A percentile compares a stretch with the other conserved stretches of the same genome.
Conservation (phyloP, 108 stramenopile species). For the Parmales sp. region DNA sequence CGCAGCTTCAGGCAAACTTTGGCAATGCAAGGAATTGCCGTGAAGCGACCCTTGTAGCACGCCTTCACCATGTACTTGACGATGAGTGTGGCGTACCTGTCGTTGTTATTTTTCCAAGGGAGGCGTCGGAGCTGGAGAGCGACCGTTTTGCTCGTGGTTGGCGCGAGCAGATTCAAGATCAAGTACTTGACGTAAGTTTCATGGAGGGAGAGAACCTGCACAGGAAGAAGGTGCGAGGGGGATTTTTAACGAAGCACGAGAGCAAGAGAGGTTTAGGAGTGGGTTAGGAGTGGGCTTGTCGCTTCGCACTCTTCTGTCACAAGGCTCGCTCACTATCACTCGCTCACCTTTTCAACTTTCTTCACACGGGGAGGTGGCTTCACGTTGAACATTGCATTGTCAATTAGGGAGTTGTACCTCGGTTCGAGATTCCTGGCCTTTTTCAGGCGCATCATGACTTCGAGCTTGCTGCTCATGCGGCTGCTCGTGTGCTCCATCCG, state of each 20-base stretch:
- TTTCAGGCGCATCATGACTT: conserved; percentile 71
- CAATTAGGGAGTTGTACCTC: conserved; percentile 60
- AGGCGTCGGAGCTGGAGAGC: conserved; percentile 75
- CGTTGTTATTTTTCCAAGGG: conserved; percentile 73
- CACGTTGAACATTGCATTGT: conserved; percentile 64
- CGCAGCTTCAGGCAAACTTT: conserved; percentile 64
- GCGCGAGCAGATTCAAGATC: conserved; percentile 51
- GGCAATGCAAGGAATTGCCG: conserved; percentile 61
- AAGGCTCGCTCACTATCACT: no score
- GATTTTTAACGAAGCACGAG: no score
- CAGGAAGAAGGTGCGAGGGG: conserved; percentile 17
- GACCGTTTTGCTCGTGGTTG: conserved; percentile 42
- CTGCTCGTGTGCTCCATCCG: conserved; percentile 59
- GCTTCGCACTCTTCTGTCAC: no score
- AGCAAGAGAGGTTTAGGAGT: no score
- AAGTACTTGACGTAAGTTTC: conserved; percentile 73
- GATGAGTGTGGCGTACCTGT: conserved; percentile 57
- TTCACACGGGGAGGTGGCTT: conserved; percentile 52
- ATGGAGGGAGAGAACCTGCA: conserved; percentile 59
- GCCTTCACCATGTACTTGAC: conserved; percentile 71
- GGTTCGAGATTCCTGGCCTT: conserved; percentile 76
- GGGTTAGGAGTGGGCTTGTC: no score
- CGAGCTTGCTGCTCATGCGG: conserved; percentile 55
- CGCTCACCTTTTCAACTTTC: conserved; percentile 37
- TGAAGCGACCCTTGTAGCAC: conserved; percentile 72